Evolutionary conservation across 257 asterid genomes (phyloP).

Genomic region (Plantago elongata): DNA sequence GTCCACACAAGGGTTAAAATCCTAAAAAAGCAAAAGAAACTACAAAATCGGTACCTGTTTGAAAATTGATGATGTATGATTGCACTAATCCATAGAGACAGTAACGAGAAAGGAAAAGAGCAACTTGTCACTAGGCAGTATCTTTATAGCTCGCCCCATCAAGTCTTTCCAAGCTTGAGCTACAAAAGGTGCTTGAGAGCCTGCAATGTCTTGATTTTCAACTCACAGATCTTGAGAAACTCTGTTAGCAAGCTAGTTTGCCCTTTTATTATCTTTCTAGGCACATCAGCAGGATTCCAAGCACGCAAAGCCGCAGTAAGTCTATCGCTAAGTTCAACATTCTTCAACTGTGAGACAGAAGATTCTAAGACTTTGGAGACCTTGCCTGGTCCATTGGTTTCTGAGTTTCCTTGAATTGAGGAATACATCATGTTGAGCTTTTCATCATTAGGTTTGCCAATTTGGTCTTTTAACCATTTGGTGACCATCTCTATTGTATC

Average conservation of each 20-base stretch:
- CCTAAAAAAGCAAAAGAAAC: constrained; percentile 21
- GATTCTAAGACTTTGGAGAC: constrained; percentile 43
- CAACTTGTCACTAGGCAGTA: constrained; percentile 10
- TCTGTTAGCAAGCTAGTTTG: constrained; percentile 44
- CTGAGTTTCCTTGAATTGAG: constrained; percentile 32
- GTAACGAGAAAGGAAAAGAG: background rate
- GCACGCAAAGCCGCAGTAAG: constrained; percentile 48
- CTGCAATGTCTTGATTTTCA: constrained; percentile 46
- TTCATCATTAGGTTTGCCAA: constrained; percentile 37
- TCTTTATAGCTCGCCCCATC: background rate
- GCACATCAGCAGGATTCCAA: constrained; percentile 61
- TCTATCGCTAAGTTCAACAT: constrained; percentile 52
- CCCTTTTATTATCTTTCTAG: constrained; percentile 43
- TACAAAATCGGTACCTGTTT: constrained; percentile 23
- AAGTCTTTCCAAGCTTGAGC: constrained; percentile 6
- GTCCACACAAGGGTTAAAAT: constrained; percentile 1
- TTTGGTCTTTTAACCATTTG: constrained; percentile 61
- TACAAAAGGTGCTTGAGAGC: constrained; percentile 48
- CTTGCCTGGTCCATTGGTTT: constrained; percentile 56
- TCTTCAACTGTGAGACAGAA: constrained; percentile 33
- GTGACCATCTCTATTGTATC: constrained; percentile 47
- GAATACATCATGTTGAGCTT: constrained; percentile 48
- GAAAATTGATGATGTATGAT: constrained; percentile 14
- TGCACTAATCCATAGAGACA: constrained; percentile 4
- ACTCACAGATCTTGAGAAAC: constrained; percentile 60